Evolutionary conservation across 1,139 yeast genomes (phyloP).

Genomic region (Taphrina deformans): DNA sequence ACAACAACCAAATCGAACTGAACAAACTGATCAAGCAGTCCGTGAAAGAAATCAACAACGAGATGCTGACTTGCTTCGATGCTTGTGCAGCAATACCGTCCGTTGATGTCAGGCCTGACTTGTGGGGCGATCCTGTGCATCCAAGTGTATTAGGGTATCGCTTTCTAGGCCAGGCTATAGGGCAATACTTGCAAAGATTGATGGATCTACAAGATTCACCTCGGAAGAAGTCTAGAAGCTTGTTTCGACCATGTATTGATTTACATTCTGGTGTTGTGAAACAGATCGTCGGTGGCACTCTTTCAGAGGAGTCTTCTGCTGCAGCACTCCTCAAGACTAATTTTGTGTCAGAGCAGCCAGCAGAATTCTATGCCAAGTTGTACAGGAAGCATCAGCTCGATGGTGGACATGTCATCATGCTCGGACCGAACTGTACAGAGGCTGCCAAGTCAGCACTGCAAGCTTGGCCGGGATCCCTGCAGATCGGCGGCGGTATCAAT

Average conservation of each 20-base stretch:
- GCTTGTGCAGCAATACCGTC: conserved; percentile 11
- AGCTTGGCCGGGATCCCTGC: conserved; percentile 70
- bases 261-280: conserved; percentile 92
- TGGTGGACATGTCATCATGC: conserved; percentile 91
- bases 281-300: conserved; percentile 93
- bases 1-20: neutral
- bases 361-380: conserved; percentile 73
- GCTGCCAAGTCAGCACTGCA: conserved; percentile 77
- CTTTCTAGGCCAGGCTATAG: conserved; percentile 2
- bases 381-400: conserved; percentile 58
- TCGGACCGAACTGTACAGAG: conserved; percentile 78
- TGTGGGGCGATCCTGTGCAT: conserved; percentile 17
- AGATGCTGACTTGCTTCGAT: neutral
- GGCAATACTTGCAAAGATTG: neutral
- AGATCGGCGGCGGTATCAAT: conserved; percentile 91
- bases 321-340: conserved; percentile 61
- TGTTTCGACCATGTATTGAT: conserved; percentile 91
- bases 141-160: conserved; percentile 1
- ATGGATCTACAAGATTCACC: neutral
- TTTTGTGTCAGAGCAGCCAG: conserved; percentile 73
- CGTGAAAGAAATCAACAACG: neutral
- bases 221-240: conserved; percentile 49
- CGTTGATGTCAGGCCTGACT: neutral
- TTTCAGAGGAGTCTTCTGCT: conserved; percentile 48
- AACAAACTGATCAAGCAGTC: conserved; percentile 9